Percentiles rank a stretch among this genome's conserved stretches.
Conservation (phyloP, 2,329 filamentous ascomycete genomes). For the Talaromyces islandicus region DNA sequence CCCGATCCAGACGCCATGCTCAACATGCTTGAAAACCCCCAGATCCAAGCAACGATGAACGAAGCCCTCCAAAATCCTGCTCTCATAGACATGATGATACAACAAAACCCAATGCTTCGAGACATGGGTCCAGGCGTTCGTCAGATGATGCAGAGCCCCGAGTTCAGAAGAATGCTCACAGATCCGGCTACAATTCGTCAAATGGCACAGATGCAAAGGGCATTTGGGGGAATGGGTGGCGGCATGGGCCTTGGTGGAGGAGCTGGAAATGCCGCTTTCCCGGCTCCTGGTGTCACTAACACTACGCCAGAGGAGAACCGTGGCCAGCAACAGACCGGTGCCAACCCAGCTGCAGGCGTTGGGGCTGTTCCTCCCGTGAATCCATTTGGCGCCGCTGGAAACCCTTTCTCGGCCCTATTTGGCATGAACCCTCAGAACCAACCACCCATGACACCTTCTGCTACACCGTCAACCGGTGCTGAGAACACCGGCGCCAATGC, state of each 20-base stretch:
- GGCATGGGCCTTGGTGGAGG: conserved; percentile 38
- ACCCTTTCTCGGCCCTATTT: conserved; percentile 59
- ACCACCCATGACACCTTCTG: conserved; percentile 19
- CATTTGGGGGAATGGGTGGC: conserved; percentile 51
- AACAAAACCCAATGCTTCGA: conserved; percentile 77
- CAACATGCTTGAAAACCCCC: conserved; percentile 80
- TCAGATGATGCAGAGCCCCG: conserved; percentile 79
- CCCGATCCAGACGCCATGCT: conserved; percentile 75
- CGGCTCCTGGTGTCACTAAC: conserved; percentile 86
- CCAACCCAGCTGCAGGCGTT: conserved; percentile 31
- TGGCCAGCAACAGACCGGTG: conserved; percentile 18
- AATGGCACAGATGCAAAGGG: conserved; percentile 74
- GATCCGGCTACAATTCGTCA: conserved; percentile 79
- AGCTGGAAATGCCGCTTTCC: conserved; percentile 56
- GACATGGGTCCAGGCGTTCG: conserved; percentile 66
- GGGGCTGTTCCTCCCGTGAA: conserved; percentile 40
- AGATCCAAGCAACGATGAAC: conserved; percentile 80
- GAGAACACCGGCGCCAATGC: conserved; percentile 22
- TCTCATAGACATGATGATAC: conserved; percentile 90
- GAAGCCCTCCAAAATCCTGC: conserved; percentile 94
- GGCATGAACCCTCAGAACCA: conserved; percentile 27
- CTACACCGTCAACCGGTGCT: conserved; percentile 20
- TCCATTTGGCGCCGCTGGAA: conserved; percentile 34
- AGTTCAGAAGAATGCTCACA: conserved; percentile 88
- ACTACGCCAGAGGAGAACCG: conserved; percentile 59